Base-by-base conservation (phyloP, 129 eudicot genomes). In the Tagetes patula region DNA sequence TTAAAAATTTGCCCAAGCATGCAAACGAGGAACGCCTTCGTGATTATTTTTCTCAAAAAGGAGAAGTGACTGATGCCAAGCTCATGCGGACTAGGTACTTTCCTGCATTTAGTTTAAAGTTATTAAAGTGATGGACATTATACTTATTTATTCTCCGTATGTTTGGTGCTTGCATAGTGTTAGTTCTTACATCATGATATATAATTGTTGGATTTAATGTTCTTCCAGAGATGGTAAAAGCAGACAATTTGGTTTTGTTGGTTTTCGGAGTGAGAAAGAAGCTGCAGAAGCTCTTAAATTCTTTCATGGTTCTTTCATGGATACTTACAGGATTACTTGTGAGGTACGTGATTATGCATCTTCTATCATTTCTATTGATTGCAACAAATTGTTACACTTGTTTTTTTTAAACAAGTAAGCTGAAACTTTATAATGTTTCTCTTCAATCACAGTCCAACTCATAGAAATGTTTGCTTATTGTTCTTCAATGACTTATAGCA, bases 241-340 rank as follows among this genome's bases (percentile, higher is more conserved):
- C 83, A 87, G 98, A 76, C 98, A 90, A 66, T 94, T 94, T 81
- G 98, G 97, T 32, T 94, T 94, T 80, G 88, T 94, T 71, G 98
- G 98, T 41, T 94, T 78, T 47, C 87, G 98, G 77, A 87, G 88
- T 32, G 92, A 84, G 77, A 75, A 73, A 46, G 98, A 94, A 80
- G 96, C 98, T n/a, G 77, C 87, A 56, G 93, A 86, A 80, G 98
- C 96, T 77, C 68, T 90, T 42, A 90, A 81, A 56, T 94, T 76
- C 81, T 94, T 94, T 77, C 72, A 94, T 75, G 89, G 81, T 62
- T 90, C 96, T 14, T 94, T 59, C 82, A 71, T 94, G 86, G 96
- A 90, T 84, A 90, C 96, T 65, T 81, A 69, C 71, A 87, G 83
- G 74, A 83, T 94, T 81, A 72, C 81, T 54, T 94, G 98, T 81